phyloP scores from a whole-genome alignment of 129 eudicot species.

The Saposhnikovia divaricata region DNA sequence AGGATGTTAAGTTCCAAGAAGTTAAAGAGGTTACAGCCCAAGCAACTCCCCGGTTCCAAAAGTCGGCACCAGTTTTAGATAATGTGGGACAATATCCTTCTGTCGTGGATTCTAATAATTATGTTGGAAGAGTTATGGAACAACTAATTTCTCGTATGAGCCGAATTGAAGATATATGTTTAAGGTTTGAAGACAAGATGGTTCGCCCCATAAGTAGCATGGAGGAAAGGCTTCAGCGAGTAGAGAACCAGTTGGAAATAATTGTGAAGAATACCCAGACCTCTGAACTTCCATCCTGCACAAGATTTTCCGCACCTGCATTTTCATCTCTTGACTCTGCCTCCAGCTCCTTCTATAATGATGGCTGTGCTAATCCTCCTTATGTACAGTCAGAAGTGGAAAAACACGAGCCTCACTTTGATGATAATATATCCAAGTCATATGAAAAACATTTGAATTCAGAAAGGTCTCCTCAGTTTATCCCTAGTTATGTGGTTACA shows the following conservation, averaged over 20 bases:
- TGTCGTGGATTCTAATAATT: constrained; percentile 13
- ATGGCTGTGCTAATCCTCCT: constrained; percentile 19
- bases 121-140: constrained; percentile 51
- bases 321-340: constrained; percentile 36
- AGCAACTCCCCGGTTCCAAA: constrained; percentile 18
- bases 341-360: constrained; percentile 32
- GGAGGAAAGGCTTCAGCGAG: constrained; percentile 65
- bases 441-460: constrained; percentile 17
- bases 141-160: constrained; percentile 59
- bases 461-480: constrained; percentile 20
- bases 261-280: constrained; percentile 30
- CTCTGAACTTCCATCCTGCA: constrained; percentile 23
- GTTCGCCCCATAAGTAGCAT: constrained; percentile 64
- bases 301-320: constrained; percentile 38
- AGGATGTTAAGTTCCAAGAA: constrained; percentile 19
- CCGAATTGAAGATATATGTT: constrained; percentile 62
- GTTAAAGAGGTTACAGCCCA: constrained; percentile 19
- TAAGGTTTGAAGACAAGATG: constrained; percentile 80
- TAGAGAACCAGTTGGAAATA: constrained; percentile 61
- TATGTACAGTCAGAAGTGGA: constrained; percentile 27
- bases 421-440: constrained; percentile 12
- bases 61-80: constrained; percentile 10
- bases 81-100: constrained; percentile 15
- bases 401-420: constrained; percentile 20
- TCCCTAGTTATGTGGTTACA: constrained; percentile 35